Conservation (phyloP, 192 early-diverging fungal species). For the Podila verticillata region DNA sequence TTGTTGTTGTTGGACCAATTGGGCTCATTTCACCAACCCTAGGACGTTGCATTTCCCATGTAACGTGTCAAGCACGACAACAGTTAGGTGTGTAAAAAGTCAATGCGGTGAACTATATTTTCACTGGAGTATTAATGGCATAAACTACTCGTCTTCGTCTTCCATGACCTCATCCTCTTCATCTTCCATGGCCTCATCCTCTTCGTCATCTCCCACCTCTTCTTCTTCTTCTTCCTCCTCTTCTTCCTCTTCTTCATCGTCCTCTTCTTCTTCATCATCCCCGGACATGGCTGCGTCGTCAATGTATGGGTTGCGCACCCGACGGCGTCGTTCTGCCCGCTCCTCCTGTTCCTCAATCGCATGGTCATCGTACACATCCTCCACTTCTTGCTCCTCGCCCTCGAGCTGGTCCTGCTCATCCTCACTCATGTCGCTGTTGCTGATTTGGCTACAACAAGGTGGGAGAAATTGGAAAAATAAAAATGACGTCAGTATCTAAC, state of each 20-base stretch:
- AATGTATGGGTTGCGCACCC: not conserved
- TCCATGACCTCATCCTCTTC: conserved; percentile 5
- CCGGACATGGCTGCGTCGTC: not conserved
- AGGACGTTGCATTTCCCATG: too few relatives aligned
- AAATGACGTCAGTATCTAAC: not conserved
- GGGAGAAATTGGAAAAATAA: not conserved
- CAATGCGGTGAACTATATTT: too few relatives aligned
- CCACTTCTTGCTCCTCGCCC: not conserved
- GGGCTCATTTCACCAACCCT: too few relatives aligned
- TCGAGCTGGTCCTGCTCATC: conserved; percentile 1
- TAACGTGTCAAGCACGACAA: too few relatives aligned
- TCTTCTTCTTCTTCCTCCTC: conserved; percentile 14
- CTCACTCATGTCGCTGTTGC: conserved; percentile 42
- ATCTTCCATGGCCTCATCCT: not conserved
- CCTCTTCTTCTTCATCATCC: not conserved
- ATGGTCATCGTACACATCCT: not conserved
- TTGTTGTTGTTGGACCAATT: too few relatives aligned
- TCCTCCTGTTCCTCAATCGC: not conserved
- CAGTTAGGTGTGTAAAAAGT: too few relatives aligned
- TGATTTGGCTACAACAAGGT: conserved; percentile 34
- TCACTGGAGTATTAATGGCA: too few relatives aligned
- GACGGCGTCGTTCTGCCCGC: not conserved
- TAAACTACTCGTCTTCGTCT: not conserved
- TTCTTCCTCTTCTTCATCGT: conserved; percentile 2
- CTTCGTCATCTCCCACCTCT: conserved; percentile 16